Evolutionary conservation across 192 early-diverging fungal species (phyloP), one percentile per base, ranked within the genome.

Genomic region (Entomortierella chlamydospora): DNA sequence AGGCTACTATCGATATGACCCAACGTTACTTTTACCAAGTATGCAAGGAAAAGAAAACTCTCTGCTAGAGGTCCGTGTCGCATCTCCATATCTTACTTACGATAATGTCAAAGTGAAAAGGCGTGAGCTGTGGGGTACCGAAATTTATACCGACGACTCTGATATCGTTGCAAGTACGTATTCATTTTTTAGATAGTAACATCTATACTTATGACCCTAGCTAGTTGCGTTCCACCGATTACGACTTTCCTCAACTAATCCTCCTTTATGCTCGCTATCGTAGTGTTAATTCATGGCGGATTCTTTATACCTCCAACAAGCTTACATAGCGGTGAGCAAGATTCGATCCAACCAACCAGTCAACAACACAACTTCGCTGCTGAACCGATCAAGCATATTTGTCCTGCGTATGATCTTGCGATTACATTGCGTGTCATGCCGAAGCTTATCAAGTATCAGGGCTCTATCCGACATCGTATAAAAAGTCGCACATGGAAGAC

Each of bases 61-160:
- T 0, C 65, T 88, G 7, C 57, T 94, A 25, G 90, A 93, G 51
- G 84, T 95, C 2, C 86, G 91, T 7, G 68, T 95, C 12, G 86
- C 91, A 4, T 90, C 91, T 10, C 70, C 84, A 23, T 87, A 87
- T 60, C 70, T 95, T 57, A 87, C 85, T 0, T 94, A 85, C 67
- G 64, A 82, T 33, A 94, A 95, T 71, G 56, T 81, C 9, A 90
- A 87, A 28, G 88, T 94, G 6, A 70, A 86, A 57, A 84, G 78
- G 55, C 83, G 85, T 23, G 92, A 90, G 4, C 13, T 95, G 5
- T 95, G 94, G 94, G 94, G 94, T 23, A 95, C 94, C 1, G 93
- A 92, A 62, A 79, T 95, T 31, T 95, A 95, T 65, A 91, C 92
- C 0, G 94, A 95, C 61, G 94, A 95, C 69, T 93, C 93, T 7